phyloP scores from a whole-genome alignment of 495 filamentous ascomycete genomes.

The Penicillium simplicissimum region DNA sequence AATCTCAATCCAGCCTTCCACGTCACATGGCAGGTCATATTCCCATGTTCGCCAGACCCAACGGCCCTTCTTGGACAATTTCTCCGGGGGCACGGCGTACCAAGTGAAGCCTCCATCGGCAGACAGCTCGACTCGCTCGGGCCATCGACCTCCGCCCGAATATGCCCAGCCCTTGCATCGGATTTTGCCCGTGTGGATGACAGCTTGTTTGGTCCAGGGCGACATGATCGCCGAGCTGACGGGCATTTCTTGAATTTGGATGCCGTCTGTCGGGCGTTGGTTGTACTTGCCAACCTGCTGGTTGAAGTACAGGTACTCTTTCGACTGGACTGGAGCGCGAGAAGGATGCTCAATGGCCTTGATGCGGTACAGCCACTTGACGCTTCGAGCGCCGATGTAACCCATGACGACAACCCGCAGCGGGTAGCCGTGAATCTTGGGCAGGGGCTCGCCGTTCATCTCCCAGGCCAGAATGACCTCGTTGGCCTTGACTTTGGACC shows the following conservation, averaged over 20 bases:
- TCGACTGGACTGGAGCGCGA: slow-evolving; percentile 41
- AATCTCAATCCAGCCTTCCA: slow-evolving; percentile 47
- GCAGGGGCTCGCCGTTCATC: slow-evolving; percentile 68
- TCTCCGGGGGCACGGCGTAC: slow-evolving; percentile 37
- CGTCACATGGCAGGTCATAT: slow-evolving; percentile 41
- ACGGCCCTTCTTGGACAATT: slow-evolving; percentile 37
- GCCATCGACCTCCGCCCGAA: slow-evolving; percentile 47
- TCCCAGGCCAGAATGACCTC: slow-evolving; percentile 71
- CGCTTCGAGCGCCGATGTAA: slow-evolving; percentile 53
- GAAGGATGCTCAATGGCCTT: slow-evolving; percentile 44
- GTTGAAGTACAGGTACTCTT: slow-evolving; percentile 52
- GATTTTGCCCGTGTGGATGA: slow-evolving; percentile 38
- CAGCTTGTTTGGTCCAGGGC: slow-evolving; percentile 32
- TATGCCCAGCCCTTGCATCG: slow-evolving; percentile 48
- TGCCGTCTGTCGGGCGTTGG: slow-evolving; percentile 35
- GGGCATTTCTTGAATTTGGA: slow-evolving; percentile 52
- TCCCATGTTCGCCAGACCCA: slow-evolving; percentile 46
- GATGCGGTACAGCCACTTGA: slow-evolving; percentile 48
- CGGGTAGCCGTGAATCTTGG: slow-evolving; percentile 65
- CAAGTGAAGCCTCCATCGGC: slow-evolving; percentile 44
- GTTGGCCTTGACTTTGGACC: slow-evolving; percentile 62
- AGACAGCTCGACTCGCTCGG: slow-evolving; percentile 47
- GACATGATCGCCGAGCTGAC: slow-evolving; percentile 51
- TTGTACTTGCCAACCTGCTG: slow-evolving; percentile 38
- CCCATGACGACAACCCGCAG: slow-evolving; percentile 62